A percentile compares a stretch with the other conserved stretches of the same genome.
phyloP scores from a whole-genome alignment of 1,139 yeast species.

The Taphrina sp. region DNA sequence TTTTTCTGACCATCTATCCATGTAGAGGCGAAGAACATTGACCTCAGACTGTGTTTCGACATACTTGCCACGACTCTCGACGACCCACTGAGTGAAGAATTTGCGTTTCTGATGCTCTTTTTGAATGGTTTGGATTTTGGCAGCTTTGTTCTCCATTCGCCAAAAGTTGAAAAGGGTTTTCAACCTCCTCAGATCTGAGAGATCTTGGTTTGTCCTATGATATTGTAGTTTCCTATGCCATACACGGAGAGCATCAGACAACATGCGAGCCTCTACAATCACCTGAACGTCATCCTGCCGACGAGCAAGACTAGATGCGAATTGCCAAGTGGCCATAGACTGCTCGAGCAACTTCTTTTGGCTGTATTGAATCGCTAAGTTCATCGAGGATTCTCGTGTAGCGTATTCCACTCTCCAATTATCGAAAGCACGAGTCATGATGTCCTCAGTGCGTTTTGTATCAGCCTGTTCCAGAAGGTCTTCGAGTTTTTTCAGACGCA shows the following conservation, averaged over 20 bases:
- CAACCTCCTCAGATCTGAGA: no score
- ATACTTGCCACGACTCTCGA: conserved; percentile 19
- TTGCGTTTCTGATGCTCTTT: not conserved
- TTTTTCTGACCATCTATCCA: no score
- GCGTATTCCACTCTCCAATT: conserved; percentile 5
- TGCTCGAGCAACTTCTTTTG: not conserved
- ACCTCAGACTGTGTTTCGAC: no score
- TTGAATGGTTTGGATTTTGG: not conserved
- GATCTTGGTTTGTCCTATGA: no score
- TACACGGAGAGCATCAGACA: not conserved
- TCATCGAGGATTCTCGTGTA: not conserved
- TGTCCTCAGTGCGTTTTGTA: conserved; percentile 1
- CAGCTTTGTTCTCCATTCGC: conserved; percentile 6
- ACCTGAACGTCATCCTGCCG: not conserved
- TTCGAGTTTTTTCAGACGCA: not conserved
- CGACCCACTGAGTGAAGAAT: not conserved
- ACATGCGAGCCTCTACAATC: not conserved
- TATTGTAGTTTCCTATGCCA: no score
- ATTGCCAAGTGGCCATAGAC: not conserved
- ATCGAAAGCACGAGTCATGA: not conserved
- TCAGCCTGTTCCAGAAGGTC: not conserved
- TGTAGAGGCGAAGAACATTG: no score
- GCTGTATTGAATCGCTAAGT: not conserved
- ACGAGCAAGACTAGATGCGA: not conserved
- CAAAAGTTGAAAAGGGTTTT: not conserved